Percentiles rank a stretch among this genome's conserved stretches.
These are phyloP conservation scores for Taphrina populina DNA, from an alignment of 1,139 yeast genomes.

Conservation along the genomic window DNA sequence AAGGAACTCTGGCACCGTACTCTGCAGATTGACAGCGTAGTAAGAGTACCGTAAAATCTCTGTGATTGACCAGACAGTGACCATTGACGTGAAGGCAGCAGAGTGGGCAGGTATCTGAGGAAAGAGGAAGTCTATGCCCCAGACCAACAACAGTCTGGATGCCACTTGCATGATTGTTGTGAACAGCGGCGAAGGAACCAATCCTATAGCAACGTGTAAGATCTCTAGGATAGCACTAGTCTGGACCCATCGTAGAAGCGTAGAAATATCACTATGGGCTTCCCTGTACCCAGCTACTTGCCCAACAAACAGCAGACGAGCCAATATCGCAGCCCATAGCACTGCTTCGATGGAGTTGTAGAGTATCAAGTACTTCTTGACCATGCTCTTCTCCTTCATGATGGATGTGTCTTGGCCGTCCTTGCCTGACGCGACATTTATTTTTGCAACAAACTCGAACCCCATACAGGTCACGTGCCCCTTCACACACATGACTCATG, in stretches of 20 bases:
- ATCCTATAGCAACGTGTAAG: slow-evolving; percentile 66
- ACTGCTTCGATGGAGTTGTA: slow-evolving; percentile 69
- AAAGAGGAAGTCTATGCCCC: slow-evolving; percentile 73
- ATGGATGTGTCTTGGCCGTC: too few relatives aligned
- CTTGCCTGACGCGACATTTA: too few relatives aligned
- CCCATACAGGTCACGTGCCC: too few relatives aligned
- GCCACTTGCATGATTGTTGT: slow-evolving; percentile 86
- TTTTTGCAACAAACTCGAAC: too few relatives aligned
- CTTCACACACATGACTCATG: too few relatives aligned
- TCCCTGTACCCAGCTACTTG: slow-evolving; percentile 52
- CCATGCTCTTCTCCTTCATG: too few relatives aligned
- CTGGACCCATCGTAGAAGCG: slow-evolving; percentile 68
- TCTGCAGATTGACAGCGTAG: slow-evolving; percentile 64
- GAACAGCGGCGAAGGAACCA: slow-evolving; percentile 78
- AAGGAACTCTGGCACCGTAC: slow-evolving; percentile 62
- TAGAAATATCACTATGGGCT: slow-evolving; percentile 59
- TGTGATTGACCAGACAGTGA: slow-evolving; percentile 84
- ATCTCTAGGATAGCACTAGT: slow-evolving; percentile 81
- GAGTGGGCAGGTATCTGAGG: slow-evolving; percentile 63
- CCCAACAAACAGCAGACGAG: slow-evolving; percentile 45
- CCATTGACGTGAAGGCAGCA: slow-evolving; percentile 62
- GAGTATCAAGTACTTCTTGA: slow-evolving; percentile 43
- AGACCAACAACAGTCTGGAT: slow-evolving; percentile 76
- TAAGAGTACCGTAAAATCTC: slow-evolving; percentile 85
- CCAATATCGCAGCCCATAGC: slow-evolving; percentile 64